Conservation (phyloP, 352 stramenopile species). For the Pythium phragmitis region DNA sequence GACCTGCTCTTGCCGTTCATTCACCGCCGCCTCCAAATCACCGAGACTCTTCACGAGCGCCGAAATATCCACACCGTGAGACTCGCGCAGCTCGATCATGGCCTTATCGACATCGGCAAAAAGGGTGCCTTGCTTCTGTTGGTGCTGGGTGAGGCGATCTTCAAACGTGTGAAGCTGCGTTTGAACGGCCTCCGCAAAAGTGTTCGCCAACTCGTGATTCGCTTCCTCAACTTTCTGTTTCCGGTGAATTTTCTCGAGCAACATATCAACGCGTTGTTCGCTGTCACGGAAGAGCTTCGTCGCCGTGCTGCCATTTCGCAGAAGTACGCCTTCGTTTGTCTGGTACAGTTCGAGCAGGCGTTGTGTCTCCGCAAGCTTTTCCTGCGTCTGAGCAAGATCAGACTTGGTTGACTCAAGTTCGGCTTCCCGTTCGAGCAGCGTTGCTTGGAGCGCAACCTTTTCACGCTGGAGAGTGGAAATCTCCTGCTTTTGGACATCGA, state of each 20-base stretch:
- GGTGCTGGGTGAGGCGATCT: slow-evolving; percentile 43
- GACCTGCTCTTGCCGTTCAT: slow-evolving; percentile 12
- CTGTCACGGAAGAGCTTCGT: slow-evolving; percentile 57
- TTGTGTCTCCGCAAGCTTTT: slow-evolving; percentile 40
- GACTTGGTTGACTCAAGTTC: slow-evolving; percentile 37
- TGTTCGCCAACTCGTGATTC: slow-evolving; percentile 48
- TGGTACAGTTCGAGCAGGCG: slow-evolving; percentile 43
- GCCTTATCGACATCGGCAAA: slow-evolving; percentile 42
- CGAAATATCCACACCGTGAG: slow-evolving; percentile 39
- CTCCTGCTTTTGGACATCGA: slow-evolving; percentile 50
- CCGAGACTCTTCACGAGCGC: slow-evolving; percentile 26
- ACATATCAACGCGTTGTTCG: slow-evolving; percentile 40
- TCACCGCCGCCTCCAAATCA: slow-evolving; percentile 28
- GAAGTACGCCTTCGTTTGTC: slow-evolving; percentile 53
- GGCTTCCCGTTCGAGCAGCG: slow-evolving; percentile 17
- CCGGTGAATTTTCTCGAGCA: slow-evolving; percentile 63
- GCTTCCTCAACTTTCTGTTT: slow-evolving; percentile 42
- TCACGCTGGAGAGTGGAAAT: slow-evolving; percentile 48
- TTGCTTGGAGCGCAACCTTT: slow-evolving; percentile 33
- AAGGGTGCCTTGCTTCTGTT: slow-evolving; percentile 45
- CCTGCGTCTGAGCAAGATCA: slow-evolving; percentile 38
- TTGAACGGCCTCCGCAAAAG: slow-evolving; percentile 44
- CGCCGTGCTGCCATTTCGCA: slow-evolving; percentile 51
- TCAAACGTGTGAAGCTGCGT: slow-evolving; percentile 49
- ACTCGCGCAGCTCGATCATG: slow-evolving; percentile 46